A percentile compares a stretch with the other conserved stretches of the same genome.
Conservation (phyloP, 2,329 filamentous ascomycete genomes). For the Akanthomyces dipterigenus region DNA sequence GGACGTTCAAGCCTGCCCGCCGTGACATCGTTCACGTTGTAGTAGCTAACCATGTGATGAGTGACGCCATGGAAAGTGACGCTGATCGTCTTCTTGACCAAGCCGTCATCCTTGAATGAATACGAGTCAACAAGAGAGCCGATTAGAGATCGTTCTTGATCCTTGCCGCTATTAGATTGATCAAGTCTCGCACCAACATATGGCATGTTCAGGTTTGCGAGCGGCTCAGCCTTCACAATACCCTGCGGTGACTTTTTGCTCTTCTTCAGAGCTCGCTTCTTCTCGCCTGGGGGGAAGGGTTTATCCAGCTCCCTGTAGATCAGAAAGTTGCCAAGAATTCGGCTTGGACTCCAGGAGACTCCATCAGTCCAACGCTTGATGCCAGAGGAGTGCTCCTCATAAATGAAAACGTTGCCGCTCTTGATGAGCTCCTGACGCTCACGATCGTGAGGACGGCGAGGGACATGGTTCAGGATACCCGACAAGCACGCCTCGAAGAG, state of each 20-base stretch:
- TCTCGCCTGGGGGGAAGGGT: conserved; percentile 73
- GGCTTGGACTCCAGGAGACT: conserved; percentile 82
- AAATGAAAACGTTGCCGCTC: conserved; percentile 84
- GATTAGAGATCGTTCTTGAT: conserved; percentile 45
- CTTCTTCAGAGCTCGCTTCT: conserved; percentile 75
- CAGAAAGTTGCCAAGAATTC: conserved; percentile 77
- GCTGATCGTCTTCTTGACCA: conserved; percentile 92
- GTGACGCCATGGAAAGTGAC: conserved; percentile 66
- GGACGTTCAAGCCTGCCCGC: conserved; percentile 53
- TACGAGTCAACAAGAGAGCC: conserved; percentile 88
- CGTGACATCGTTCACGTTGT: conserved; percentile 73
- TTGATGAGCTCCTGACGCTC: conserved; percentile 71
- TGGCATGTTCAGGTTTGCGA: conserved; percentile 18
- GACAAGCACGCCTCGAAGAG: conserved; percentile 73
- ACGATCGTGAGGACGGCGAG: conserved; percentile 77
- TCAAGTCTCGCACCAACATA: conserved; percentile 14
- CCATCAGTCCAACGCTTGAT: conserved; percentile 96
- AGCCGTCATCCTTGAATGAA: conserved; percentile 71
- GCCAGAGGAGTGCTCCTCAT: conserved; percentile 82
- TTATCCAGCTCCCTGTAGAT: conserved; percentile 77
- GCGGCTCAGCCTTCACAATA: conserved; percentile 28
- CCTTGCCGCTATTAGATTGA: conserved; percentile 19
- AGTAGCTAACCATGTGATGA: conserved; percentile 87
- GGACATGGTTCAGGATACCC: conserved; percentile 66
- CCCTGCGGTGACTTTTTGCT: conserved; percentile 37